These are phyloP conservation scores for Botrytis tulipae DNA, from an alignment of 2,329 filamentous ascomycete genomes.

Conservation along the genomic window DNA sequence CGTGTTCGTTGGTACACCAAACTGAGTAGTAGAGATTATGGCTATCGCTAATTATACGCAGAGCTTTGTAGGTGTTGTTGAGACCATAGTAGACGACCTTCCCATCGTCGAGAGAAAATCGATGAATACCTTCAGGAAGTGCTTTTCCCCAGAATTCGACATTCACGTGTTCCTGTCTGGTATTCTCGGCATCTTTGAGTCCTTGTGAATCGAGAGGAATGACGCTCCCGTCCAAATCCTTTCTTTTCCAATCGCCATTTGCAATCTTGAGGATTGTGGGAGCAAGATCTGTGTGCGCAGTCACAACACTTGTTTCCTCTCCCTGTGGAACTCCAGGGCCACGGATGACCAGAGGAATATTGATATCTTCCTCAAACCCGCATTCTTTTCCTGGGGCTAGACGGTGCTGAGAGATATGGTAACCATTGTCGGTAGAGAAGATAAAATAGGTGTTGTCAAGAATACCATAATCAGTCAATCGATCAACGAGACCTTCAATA, in stretches of 20 bases:
- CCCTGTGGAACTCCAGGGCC: constrained; percentile 54
- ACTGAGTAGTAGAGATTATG: constrained; percentile 66
- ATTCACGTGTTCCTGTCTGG: constrained; percentile 47
- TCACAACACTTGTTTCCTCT: constrained; percentile 44
- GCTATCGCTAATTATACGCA: constrained; percentile 45
- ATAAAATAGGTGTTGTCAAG: constrained; percentile 56
- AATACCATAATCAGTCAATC: constrained; percentile 42
- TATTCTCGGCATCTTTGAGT: constrained; percentile 26
- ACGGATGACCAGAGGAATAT: constrained; percentile 54
- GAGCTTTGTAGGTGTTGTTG: constrained; percentile 51
- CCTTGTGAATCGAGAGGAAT: constrained; percentile 41
- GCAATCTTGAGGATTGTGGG: constrained; percentile 48
- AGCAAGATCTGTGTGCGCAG: constrained; percentile 53
- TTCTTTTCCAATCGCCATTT: constrained; percentile 40
- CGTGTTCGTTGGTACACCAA: constrained; percentile 67
- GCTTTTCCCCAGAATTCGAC: constrained; percentile 47
- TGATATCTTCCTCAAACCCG: constrained; percentile 51
- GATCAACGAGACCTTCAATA: constrained; percentile 47
- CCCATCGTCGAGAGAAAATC: constrained; percentile 34
- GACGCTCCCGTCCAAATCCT: constrained; percentile 48
- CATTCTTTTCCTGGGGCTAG: constrained; percentile 51
- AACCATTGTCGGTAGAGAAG: constrained; percentile 56
- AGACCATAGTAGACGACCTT: constrained; percentile 29
- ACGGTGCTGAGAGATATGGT: constrained; percentile 52
- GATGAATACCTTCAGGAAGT: constrained; percentile 33